Evolutionary conservation across 2,329 filamentous ascomycete species (phyloP), one percentile per base, ranked within the genome.

Genomic region (Fusarium sp.): DNA sequence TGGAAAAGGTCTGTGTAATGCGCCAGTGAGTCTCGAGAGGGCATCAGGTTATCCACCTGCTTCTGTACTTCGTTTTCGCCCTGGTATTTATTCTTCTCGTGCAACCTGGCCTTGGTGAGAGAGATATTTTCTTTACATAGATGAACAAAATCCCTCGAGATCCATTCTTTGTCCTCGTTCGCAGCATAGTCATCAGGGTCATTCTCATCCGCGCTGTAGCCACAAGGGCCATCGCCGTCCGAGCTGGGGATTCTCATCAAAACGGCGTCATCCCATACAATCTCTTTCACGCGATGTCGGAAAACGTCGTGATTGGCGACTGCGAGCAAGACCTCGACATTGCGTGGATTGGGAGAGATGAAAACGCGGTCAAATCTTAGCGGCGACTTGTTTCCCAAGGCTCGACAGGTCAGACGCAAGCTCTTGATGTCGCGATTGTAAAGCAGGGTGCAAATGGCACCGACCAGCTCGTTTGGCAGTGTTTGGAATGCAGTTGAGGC

Each of bases 261-360:
- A 2, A 32, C 3, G 17, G 7, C 2, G 10, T 65, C 62, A 3
- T 65, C 62, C 62, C 62, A 64, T 14, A 49, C 45, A 0, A 64
- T 49, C 22, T 65, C 62, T 15, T 11, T 46, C 1, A 65, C 53
- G 0, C 22, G 3, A 26, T 45, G 22, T 0, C 62, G 37, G 2
- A 65, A 64, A 0, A 28, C 2, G 1, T 46, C 8, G 8, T 65
- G 53, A 7, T 53, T 39, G 3, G 60, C 62, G n/a, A 64, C 20
- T 4, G 52, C 43, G 9, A 46, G 59, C 1, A 65, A 19, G 4
- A 45, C 62, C 1, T 48, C n/a, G 3, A 64, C 0, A 5, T 64
- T 64, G 9, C 19, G 39, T 13, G 20, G 47, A 14, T 33, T 60
- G 0, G 62, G 10, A 5, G 62, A 65, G 17, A 65, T 54, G 0